Conservation (phyloP, 148 eudicot genomes). For the Arbutus unedo region DNA sequence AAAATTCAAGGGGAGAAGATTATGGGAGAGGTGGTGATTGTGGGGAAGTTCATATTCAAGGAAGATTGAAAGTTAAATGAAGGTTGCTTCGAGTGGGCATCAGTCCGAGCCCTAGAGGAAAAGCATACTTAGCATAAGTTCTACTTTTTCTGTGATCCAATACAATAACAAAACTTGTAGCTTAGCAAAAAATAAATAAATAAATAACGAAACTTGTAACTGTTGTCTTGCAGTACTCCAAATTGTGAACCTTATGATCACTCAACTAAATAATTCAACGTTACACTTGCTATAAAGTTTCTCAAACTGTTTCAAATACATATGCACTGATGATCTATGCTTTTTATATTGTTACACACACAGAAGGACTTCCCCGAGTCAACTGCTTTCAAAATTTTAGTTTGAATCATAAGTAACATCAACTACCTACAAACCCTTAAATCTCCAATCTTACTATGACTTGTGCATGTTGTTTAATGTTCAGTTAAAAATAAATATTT, state of each 20-base stretch:
- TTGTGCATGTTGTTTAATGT: background rate
- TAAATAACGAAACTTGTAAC: background rate
- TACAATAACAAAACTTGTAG: no score
- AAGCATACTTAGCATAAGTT: background rate
- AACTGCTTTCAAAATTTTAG: background rate
- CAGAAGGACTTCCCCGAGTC: background rate
- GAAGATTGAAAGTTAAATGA: no score
- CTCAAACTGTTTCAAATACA: background rate
- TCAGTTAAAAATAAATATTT: background rate
- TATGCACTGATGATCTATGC: background rate
- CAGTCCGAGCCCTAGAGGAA: no score
- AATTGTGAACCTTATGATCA: background rate
- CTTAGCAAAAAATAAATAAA: no score
- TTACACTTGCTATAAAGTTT: background rate
- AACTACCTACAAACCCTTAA: background rate
- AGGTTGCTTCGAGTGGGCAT: no score
- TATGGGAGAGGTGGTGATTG: no score
- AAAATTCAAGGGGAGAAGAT: no score
- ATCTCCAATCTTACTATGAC: background rate
- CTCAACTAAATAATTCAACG: no score
- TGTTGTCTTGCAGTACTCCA: background rate
- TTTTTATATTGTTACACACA: background rate
- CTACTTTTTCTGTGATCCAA: background rate
- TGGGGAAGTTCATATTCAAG: no score
- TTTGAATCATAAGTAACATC: background rate